Evolutionary conservation across 139 green algal species (phyloP).

Genomic region (Pleodorina starrii): DNA sequence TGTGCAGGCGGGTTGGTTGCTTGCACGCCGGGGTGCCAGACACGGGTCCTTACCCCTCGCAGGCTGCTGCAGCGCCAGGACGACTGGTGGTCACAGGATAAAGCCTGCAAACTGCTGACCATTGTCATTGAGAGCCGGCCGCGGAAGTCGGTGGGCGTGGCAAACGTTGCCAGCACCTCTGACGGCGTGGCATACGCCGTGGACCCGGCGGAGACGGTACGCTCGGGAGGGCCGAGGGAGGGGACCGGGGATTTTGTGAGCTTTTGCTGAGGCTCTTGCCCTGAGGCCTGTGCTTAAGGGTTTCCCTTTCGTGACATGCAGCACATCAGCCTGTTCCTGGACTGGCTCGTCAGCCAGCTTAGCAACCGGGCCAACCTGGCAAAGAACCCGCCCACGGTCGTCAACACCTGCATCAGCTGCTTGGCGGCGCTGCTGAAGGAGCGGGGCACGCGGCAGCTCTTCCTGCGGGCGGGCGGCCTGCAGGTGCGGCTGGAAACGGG

Average conservation of each 20-base stretch:
- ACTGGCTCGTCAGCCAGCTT: slow-evolving; percentile 93
- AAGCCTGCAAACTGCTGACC: slow-evolving; percentile 81
- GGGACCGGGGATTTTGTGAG: no score
- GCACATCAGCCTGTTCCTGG: slow-evolving; percentile 81
- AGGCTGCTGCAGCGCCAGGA: slow-evolving; percentile 89
- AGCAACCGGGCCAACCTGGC: slow-evolving; percentile 77
- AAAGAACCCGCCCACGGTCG: slow-evolving; percentile 68
- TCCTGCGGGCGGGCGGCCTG: slow-evolving; percentile 64
- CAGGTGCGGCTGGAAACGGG: slow-evolving; percentile 15
- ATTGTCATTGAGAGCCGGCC: slow-evolving; percentile 77
- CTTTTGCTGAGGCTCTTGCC: no score
- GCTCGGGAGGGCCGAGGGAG: no score
- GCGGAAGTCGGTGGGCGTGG: slow-evolving; percentile 59
- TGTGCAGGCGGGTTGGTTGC: not conserved
- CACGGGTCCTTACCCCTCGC: not conserved
- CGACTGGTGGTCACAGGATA: slow-evolving; percentile 95
- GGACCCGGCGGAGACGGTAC: slow-evolving; percentile 63
- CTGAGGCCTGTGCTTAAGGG: no score
- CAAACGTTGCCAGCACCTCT: slow-evolving; percentile 33
- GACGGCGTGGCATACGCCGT: slow-evolving; percentile 29
- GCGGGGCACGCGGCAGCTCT: slow-evolving; percentile 71
- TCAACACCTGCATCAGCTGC: slow-evolving; percentile 66
- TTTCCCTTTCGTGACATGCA: slow-evolving; percentile 29
- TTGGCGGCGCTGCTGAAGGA: slow-evolving; percentile 90
- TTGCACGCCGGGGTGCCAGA: not conserved